Evolutionary conservation across 257 asterid genomes (phyloP).

Genomic region (Primulina tabacum): DNA sequence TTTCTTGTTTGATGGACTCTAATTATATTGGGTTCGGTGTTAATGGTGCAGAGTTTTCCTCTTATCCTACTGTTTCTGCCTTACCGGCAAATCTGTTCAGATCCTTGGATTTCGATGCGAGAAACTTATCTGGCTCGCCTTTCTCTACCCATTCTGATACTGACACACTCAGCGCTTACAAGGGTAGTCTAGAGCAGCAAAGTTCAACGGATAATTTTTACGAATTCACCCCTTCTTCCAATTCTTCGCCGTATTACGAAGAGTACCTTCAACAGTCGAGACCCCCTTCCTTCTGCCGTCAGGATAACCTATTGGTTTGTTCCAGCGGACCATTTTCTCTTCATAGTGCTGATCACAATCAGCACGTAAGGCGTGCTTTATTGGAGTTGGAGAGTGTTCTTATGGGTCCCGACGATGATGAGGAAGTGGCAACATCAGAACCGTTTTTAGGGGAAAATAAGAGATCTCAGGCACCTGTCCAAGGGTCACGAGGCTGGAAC

Average conservation of each 20-base stretch:
- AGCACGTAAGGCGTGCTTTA: constrained; percentile 46
- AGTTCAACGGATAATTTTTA: constrained; percentile 56
- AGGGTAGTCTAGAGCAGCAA: constrained; percentile 56
- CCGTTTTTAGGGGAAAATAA: constrained; percentile 40
- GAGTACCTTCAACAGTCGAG: constrained; percentile 39
- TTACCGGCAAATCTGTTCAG: constrained; percentile 44
- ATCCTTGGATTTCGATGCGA: constrained; percentile 51
- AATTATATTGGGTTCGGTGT: constrained; percentile 28
- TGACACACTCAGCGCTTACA: constrained; percentile 33
- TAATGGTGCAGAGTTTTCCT: constrained; percentile 34
- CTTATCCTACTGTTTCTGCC: constrained; percentile 47
- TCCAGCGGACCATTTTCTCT: constrained; percentile 31
- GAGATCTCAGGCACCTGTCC: constrained; percentile 43
- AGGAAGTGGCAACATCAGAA: constrained; percentile 36
- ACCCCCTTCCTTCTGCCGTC: constrained; percentile 33
- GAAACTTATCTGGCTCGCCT: constrained; percentile 75
- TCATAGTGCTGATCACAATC: constrained; percentile 40
- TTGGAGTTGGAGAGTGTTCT: constrained; percentile 64
- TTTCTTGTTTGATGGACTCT: constrained; percentile 38
- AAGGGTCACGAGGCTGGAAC: constrained; percentile 45
- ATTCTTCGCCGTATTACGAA: constrained; percentile 51
- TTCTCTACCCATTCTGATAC: constrained; percentile 53
- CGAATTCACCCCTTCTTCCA: constrained; percentile 47
- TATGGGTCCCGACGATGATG: constrained; percentile 67
- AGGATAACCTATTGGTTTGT: constrained; percentile 28